phyloP scores from a whole-genome alignment of 345 rosid genomes.

The Aquilaria sinensis region DNA sequence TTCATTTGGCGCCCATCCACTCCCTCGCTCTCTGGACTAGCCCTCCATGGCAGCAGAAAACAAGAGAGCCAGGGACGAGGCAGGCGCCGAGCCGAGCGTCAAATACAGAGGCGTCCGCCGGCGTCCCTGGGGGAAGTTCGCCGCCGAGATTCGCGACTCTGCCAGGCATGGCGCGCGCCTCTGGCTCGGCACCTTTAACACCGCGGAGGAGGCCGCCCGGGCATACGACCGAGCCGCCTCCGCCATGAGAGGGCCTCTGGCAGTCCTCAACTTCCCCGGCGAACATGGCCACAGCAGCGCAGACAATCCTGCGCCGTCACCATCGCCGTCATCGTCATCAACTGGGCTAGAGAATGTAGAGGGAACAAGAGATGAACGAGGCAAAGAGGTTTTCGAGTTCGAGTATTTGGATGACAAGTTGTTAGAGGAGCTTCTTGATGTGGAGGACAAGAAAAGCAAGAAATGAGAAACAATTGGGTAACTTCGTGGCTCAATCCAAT shows the following conservation, averaged over 20 bases:
- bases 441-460: constrained; percentile 21
- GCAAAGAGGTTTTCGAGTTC: constrained; percentile 35
- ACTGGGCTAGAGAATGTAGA: constrained; percentile 1
- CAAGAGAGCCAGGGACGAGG: constrained; percentile 9
- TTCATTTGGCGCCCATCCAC: too few relatives aligned
- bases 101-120: constrained; percentile 56
- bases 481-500: neutral
- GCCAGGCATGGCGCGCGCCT: constrained; percentile 51
- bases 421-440: constrained; percentile 50
- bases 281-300: constrained; percentile 34
- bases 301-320: constrained; percentile 2
- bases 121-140: constrained; percentile 84
- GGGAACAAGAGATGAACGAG: constrained; percentile 5
- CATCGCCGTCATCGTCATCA: neutral
- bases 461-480: constrained; percentile 4
- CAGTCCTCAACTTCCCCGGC: constrained; percentile 69
- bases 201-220: constrained; percentile 73
- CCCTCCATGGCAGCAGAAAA: too few relatives aligned
- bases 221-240: constrained; percentile 82
- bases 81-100: constrained; percentile 18
- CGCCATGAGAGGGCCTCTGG: constrained; percentile 57
- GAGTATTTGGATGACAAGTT: constrained; percentile 51
- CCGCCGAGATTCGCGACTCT: constrained; percentile 90
- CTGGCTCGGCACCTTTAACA: constrained; percentile 83
- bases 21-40: too few relatives aligned